A percentile compares a stretch with the other conserved stretches of the same genome.
These are phyloP conservation scores for Epichloe elymi DNA, from an alignment of 2,329 filamentous ascomycete species.

Conservation along the genomic window DNA sequence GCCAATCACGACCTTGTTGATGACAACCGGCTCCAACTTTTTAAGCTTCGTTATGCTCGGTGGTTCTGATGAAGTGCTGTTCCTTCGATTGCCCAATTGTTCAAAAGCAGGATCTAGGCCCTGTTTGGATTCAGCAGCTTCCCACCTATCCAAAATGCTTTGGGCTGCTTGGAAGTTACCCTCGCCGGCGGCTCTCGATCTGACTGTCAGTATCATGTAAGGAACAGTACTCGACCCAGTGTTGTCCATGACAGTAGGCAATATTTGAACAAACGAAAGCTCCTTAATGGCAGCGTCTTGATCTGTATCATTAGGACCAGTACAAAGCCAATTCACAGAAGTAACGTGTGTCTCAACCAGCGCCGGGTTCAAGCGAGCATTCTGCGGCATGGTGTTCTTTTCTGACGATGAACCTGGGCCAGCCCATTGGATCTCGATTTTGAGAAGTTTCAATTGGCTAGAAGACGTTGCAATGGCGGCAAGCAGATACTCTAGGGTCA, in stretches of 20 bases:
- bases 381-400: conserved; percentile 35
- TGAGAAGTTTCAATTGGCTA: conserved; percentile 61
- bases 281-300: conserved; percentile 41
- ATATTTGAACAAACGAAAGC: conserved; percentile 62
- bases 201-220: conserved; percentile 59
- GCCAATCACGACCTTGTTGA: conserved; percentile 58
- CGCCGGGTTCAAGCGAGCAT: conserved; percentile 35
- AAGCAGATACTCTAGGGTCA: conserved; percentile 35
- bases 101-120: conserved; percentile 64
- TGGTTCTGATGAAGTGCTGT: conserved; percentile 28
- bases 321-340: conserved; percentile 42
- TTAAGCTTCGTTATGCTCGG: conserved; percentile 33
- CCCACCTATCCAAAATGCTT: conserved; percentile 74
- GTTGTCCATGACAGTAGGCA: conserved; percentile 52
- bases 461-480: conserved; percentile 56
- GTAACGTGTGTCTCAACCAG: conserved; percentile 44
- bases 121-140: conserved; percentile 56
- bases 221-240: conserved; percentile 40
- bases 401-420: conserved; percentile 36
- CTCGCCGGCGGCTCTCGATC: conserved; percentile 44
- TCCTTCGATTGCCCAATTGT: conserved; percentile 53
- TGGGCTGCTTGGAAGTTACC: conserved; percentile 49
- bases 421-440: conserved; percentile 64
- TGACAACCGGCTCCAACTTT: conserved; percentile 53
- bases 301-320: conserved; percentile 28